Evolutionary conservation across 2,329 filamentous ascomycete species (phyloP).

Genomic region (Hirsutella rhossiliensis): DNA sequence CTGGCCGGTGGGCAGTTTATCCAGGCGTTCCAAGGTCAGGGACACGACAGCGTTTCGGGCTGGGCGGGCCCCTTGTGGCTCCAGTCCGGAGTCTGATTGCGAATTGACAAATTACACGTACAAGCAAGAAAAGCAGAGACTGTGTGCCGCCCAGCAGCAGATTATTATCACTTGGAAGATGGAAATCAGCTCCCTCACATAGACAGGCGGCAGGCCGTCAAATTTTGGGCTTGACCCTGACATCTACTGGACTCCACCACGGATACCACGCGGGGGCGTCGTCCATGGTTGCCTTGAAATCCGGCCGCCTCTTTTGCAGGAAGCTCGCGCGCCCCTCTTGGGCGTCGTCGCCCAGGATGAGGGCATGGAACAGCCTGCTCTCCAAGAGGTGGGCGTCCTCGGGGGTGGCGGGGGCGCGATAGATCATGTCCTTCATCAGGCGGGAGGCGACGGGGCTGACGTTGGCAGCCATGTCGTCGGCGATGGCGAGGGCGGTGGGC

Average conservation of each 20-base stretch:
- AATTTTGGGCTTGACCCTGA: conserved; percentile 15
- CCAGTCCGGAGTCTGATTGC: too few relatives aligned
- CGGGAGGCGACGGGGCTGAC: conserved; percentile 51
- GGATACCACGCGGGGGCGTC: conserved; percentile 50
- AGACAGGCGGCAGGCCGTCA: conserved; percentile 2
- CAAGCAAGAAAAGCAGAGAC: too few relatives aligned
- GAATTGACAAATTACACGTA: too few relatives aligned
- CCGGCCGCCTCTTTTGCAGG: conserved; percentile 52
- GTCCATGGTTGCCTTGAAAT: conserved; percentile 49
- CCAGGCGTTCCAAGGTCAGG: too few relatives aligned
- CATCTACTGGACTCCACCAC: conserved; percentile 49
- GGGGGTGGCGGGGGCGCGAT: conserved; percentile 40
- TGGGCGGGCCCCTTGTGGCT: too few relatives aligned
- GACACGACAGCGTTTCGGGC: too few relatives aligned
- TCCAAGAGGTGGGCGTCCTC: conserved; percentile 64
- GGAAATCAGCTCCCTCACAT: too few relatives aligned
- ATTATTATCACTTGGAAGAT: too few relatives aligned
- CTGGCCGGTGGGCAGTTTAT: too few relatives aligned
- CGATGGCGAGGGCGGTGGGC: conserved; percentile 51
- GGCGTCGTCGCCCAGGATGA: conserved; percentile 47
- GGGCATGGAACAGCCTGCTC: conserved; percentile 47
- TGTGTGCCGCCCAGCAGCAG: too few relatives aligned
- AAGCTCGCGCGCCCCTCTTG: conserved; percentile 55
- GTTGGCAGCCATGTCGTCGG: conserved; percentile 53
- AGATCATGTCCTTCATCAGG: conserved; percentile 64